These are phyloP conservation scores for Primulina huaijiensis DNA, from an alignment of 257 asterid genomes.

Conservation along the genomic window DNA sequence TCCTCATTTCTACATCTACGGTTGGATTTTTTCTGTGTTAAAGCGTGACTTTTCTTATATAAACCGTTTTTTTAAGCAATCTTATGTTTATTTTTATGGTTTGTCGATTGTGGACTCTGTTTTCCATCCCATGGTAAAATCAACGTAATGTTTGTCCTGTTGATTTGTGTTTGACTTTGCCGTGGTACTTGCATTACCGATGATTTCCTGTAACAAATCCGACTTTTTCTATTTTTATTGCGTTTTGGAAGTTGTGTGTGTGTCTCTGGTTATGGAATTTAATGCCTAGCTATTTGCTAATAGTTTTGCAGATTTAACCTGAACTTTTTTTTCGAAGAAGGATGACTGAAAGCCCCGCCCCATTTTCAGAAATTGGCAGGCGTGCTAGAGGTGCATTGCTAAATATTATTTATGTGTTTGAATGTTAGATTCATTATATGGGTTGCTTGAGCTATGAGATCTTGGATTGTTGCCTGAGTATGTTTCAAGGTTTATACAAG, in stretches of 20 bases:
- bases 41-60: neutral
- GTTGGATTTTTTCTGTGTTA: neutral
- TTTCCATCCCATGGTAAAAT: neutral
- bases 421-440: slow-evolving; percentile 7
- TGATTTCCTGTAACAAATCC: too few relatives aligned
- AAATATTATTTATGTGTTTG: neutral
- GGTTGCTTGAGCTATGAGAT: neutral
- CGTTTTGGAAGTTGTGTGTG: neutral
- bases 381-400: slow-evolving; percentile 65
- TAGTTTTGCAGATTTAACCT: slow-evolving; percentile 23
- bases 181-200: neutral
- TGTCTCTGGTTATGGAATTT: neutral
- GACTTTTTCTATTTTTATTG: neutral
- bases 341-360: slow-evolving; percentile 53
- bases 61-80: neutral
- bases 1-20: slow-evolving; percentile 18
- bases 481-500: neutral
- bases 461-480: neutral
- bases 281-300: neutral
- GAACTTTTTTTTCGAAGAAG: slow-evolving; percentile 14
- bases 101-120: neutral
- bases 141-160: neutral
- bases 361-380: slow-evolving; percentile 72
- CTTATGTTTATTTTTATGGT: slow-evolving; percentile 10
- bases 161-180: neutral